phyloP scores from a whole-genome alignment of 495 filamentous ascomycete genomes.

The Peziza echinospora region DNA sequence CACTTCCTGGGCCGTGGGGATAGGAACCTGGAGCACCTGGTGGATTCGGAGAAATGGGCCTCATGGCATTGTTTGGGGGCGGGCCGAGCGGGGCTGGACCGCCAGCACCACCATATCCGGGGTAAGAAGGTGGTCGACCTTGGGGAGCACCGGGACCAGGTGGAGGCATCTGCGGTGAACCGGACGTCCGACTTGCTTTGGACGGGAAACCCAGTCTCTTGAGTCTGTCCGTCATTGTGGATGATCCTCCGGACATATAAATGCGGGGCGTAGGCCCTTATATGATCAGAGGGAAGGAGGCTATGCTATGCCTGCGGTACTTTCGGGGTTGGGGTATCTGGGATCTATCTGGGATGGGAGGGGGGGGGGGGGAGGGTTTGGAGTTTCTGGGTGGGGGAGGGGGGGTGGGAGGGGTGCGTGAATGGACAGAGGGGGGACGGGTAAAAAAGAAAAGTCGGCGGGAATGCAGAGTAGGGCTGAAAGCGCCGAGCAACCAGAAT shows the following conservation, averaged over 20 bases:
- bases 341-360: too few relatives aligned
- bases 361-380: too few relatives aligned
- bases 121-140: not conserved
- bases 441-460: too few relatives aligned
- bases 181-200: not conserved
- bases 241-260: not conserved
- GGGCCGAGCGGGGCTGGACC: not conserved
- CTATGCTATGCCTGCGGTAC: too few relatives aligned
- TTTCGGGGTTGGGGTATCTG: too few relatives aligned
- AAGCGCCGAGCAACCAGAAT: too few relatives aligned
- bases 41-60: constrained; percentile 1
- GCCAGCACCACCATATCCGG: not conserved
- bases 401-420: too few relatives aligned
- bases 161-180: not conserved
- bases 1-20: constrained; percentile 9
- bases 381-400: too few relatives aligned
- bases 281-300: not conserved
- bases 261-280: not conserved
- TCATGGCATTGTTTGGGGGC: not conserved
- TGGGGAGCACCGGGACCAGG: not conserved
- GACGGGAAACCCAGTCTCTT: not conserved
- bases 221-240: not conserved
- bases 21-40: constrained; percentile 5
- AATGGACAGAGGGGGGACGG: too few relatives aligned
- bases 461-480: too few relatives aligned